phyloP scores from a whole-genome alignment of 768 basidiomycete species.

The Lactarius quietus region DNA sequence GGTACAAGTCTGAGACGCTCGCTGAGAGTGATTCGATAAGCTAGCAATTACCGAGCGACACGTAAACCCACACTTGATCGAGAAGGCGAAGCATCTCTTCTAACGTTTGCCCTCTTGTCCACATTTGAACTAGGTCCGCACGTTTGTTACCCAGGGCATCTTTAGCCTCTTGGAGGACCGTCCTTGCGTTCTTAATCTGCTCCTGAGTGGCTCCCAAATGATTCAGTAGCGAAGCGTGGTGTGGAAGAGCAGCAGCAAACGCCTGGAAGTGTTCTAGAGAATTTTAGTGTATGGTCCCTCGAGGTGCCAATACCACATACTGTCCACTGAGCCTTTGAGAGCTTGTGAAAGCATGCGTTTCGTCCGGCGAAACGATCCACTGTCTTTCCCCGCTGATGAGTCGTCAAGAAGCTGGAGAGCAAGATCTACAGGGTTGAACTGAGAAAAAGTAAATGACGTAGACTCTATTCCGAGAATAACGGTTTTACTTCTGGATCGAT shows the following conservation, averaged over 20 bases:
- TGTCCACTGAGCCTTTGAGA: conserved; percentile 84
- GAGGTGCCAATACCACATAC: conserved; percentile 40
- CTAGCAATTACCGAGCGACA: conserved; percentile 6
- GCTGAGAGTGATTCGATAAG: conserved; percentile 24
- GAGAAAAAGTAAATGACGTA: conserved; percentile 23
- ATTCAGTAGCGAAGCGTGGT: conserved; percentile 74
- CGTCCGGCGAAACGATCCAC: conserved; percentile 71
- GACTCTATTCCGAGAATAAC: conserved; percentile 5
- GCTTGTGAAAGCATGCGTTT: conserved; percentile 76
- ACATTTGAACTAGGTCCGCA: conserved; percentile 85
- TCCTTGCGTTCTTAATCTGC: conserved; percentile 68
- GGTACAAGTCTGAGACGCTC: conserved; percentile 90
- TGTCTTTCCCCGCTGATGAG: conserved; percentile 65
- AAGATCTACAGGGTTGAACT: conserved; percentile 94
- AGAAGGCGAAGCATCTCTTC: conserved; percentile 95
- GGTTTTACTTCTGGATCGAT: conserved; percentile 69
- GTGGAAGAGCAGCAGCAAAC: conserved; percentile 90
- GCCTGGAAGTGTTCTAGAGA: conserved; percentile 84
- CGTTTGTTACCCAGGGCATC: conserved; percentile 77
- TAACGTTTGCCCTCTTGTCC: conserved; percentile 83
- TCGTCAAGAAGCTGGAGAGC: conserved; percentile 86
- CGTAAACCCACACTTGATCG: conserved; percentile 75
- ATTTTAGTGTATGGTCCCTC: conserved; percentile 23
- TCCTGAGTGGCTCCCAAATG: conserved; percentile 71
- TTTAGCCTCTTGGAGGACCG: conserved; percentile 71